Percentiles rank a stretch among this genome's conserved stretches.
Evolutionary conservation across 192 early-diverging fungal species (phyloP).

Genomic region (Chytriomyces sp.): DNA sequence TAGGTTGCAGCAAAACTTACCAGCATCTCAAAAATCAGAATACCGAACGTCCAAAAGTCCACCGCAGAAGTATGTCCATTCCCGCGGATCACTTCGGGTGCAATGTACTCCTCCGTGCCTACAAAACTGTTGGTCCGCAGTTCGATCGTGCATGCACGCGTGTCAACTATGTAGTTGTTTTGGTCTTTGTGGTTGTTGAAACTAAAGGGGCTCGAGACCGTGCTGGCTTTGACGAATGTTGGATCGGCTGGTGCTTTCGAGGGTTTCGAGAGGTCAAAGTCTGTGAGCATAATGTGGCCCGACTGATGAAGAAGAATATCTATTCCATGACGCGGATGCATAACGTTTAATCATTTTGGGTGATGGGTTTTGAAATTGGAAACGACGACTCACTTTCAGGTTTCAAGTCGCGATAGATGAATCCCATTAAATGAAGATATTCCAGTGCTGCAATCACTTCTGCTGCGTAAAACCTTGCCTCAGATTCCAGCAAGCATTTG

Average conservation of each 20-base stretch:
- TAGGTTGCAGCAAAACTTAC: constrained; percentile 26
- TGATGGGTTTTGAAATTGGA: not conserved
- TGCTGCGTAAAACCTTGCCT: constrained; percentile 94
- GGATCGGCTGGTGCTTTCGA: constrained; percentile 73
- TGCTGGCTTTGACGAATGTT: constrained; percentile 52
- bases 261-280: constrained; percentile 98
- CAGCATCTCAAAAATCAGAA: constrained; percentile 98
- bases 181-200: constrained; percentile 2
- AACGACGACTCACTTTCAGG: constrained; percentile 78
- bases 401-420: constrained; percentile 97
- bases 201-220: not conserved
- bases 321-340: constrained; percentile 7
- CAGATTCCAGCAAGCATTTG: constrained; percentile 85
- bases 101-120: constrained; percentile 99
- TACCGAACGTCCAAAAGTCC: constrained; percentile 99
- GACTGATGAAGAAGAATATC: constrained; percentile 87
- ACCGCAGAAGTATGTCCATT: constrained; percentile 87
- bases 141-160: constrained; percentile 23
- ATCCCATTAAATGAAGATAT: constrained; percentile 94
- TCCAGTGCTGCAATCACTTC: constrained; percentile 94
- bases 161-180: constrained; percentile 28
- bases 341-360: not conserved
- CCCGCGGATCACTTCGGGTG: constrained; percentile 97
- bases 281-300: constrained; percentile 97
- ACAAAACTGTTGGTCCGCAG: constrained; percentile 94